Base-by-base conservation (phyloP, 2,329 filamentous ascomycete genomes). In the Fusarium scirpi region DNA sequence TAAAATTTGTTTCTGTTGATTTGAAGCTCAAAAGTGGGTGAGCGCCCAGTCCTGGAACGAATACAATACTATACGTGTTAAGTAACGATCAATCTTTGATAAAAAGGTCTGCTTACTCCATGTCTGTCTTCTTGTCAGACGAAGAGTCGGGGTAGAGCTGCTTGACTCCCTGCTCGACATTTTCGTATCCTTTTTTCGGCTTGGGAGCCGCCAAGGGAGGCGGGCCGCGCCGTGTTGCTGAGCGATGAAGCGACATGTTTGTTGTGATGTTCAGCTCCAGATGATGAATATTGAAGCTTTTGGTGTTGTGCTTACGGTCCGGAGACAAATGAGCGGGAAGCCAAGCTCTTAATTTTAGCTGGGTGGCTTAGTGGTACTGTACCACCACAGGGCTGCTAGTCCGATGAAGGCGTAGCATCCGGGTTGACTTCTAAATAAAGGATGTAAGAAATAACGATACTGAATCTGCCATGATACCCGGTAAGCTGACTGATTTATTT, bases 41-140 rank as follows among this genome's bases (percentile, higher is more conserved):
- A 10, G 81, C 80, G 2, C 79, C 82, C 15, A 83, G 63, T 2
- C 82, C 82, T 2, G 82, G 80, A 1, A 83, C 80, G 15, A 82
- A 80, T 3, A 83, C 79, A 32, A 83, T 82, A 45, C 80, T 79
- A 76, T 10, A 16, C 6, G 1, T 11, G 12, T 5, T 53, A 15
- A 24, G 16, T 43, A 3, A 44, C 8, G 18, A 24, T 41, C 16
- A 7, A 22, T 25, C 10, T 2, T 27, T 9, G 3, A 22, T 27
- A 5, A 0, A 5, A 3, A 8, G 2, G 3, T 12, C 22, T 18
- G 53, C 74, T 58, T 48, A 76, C 74, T 82, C 81, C 47, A 82
- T 76, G 27, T 82, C 80, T 0, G 80, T 76, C 16, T 70, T 64
- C 29, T 74, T 66, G 49, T 41, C 24, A 20, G 70, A 71, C 0